A percentile compares a stretch with the other conserved stretches of the same genome.
phyloP scores from a whole-genome alignment of 2,329 filamentous ascomycete genomes.

The Westerdykella aurantiaca region DNA sequence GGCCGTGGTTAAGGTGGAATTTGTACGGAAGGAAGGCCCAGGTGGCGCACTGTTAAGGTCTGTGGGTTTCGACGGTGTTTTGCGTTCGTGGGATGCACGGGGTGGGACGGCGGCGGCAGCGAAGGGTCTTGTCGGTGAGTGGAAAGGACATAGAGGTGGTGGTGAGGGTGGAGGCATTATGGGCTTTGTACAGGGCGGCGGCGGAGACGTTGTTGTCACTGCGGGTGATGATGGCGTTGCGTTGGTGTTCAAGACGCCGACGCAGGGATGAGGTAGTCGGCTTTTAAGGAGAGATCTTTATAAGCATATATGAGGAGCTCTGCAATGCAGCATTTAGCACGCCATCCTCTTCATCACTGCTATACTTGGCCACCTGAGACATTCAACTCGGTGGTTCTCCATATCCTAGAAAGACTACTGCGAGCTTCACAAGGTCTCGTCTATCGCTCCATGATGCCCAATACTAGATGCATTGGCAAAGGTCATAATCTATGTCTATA shows the following conservation, averaged over 20 bases:
- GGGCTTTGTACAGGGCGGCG: constrained; percentile 78
- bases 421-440: too few species aligned
- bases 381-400: too few species aligned
- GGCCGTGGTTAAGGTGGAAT: constrained; percentile 89
- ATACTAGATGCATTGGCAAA: too few species aligned
- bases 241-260: constrained; percentile 4
- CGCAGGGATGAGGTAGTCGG: not conserved
- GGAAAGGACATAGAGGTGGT: constrained; percentile 81
- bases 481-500: too few species aligned
- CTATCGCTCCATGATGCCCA: too few species aligned
- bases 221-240: constrained; percentile 70
- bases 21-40: constrained; percentile 51
- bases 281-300: not conserved
- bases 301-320: too few species aligned
- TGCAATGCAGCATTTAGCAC: too few species aligned
- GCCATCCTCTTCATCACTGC: too few species aligned
- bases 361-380: too few species aligned
- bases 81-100: constrained; percentile 78
- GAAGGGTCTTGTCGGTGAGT: constrained; percentile 73
- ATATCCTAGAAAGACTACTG: too few species aligned
- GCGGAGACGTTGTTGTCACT: constrained; percentile 66
- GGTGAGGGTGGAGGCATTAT: constrained; percentile 84
- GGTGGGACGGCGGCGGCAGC: constrained; percentile 61
- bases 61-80: constrained; percentile 86
- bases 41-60: constrained; percentile 70